These are phyloP conservation scores for Naganishia albida DNA, from an alignment of 1,284 basidiomycete genomes.

Conservation along the genomic window DNA sequence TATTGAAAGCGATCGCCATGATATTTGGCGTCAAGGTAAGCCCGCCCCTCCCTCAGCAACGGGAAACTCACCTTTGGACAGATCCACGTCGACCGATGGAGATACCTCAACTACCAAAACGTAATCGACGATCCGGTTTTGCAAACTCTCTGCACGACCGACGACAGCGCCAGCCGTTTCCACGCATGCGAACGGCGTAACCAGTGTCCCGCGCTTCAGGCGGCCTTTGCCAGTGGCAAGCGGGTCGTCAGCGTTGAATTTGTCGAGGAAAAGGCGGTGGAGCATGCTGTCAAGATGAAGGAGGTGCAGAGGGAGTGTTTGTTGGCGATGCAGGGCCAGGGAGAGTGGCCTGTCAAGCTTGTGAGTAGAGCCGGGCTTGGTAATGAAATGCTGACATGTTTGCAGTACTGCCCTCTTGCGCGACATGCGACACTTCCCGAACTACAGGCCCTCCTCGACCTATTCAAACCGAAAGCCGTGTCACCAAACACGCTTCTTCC, in stretches of 20 bases:
- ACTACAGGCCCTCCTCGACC: slow-evolving; percentile 70
- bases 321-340: slow-evolving; percentile 40
- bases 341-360: slow-evolving; percentile 45
- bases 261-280: slow-evolving; percentile 27
- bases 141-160: slow-evolving; percentile 64
- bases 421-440: slow-evolving; percentile 85
- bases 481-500: slow-evolving; percentile 78
- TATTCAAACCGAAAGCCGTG: slow-evolving; percentile 72
- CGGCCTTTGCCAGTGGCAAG: slow-evolving; percentile 51
- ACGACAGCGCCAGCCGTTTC: slow-evolving; percentile 68
- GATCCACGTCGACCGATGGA: slow-evolving; percentile 90
- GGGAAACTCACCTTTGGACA: slow-evolving; percentile 44
- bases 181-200: slow-evolving; percentile 86
- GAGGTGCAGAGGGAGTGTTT: slow-evolving; percentile 57
- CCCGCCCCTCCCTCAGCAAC: neutral
- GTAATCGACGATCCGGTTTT: slow-evolving; percentile 64
- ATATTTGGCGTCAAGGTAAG: slow-evolving; percentile 65
- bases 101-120: slow-evolving; percentile 63
- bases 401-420: slow-evolving; percentile 74
- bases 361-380: slow-evolving; percentile 37
- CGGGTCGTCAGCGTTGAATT: slow-evolving; percentile 59
- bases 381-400: neutral
- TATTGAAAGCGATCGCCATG: slow-evolving; percentile 70
- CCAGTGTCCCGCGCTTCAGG: slow-evolving; percentile 60
- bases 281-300: slow-evolving; percentile 43